Conservation (phyloP, 371 early-diverging fungal genomes). For the Mortierella sp. region DNA sequence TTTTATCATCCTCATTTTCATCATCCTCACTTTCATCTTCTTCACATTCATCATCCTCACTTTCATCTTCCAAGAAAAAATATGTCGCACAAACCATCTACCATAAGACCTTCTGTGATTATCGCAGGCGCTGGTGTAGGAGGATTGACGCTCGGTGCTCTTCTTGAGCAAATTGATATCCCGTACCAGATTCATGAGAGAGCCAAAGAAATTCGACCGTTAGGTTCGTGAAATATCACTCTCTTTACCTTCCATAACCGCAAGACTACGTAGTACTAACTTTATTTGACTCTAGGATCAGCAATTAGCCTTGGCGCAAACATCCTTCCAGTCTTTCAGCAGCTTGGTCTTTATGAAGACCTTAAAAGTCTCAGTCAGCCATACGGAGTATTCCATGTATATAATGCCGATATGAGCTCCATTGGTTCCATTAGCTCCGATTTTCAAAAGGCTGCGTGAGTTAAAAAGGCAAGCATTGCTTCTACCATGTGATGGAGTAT, state of each 20-base stretch:
- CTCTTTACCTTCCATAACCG: background rate
- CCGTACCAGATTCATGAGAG: slow-evolving; percentile 22
- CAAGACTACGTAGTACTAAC: too few relatives aligned
- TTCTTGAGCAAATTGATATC: slow-evolving; percentile 20
- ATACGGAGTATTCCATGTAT: background rate
- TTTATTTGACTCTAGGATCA: slow-evolving; percentile 13
- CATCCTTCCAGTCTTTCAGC: slow-evolving; percentile 21
- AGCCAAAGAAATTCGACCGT: slow-evolving; percentile 11
- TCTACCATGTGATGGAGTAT: too few relatives aligned
- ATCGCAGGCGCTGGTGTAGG: slow-evolving; percentile 29
- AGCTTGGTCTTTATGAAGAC: slow-evolving; percentile 19
- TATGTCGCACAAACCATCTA: too few relatives aligned
- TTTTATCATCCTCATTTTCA: too few relatives aligned
- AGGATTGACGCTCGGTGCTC: slow-evolving; percentile 17
- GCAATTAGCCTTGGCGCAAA: slow-evolving; percentile 11
- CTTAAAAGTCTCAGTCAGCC: slow-evolving; percentile 1
- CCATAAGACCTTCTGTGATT: background rate
- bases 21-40: too few relatives aligned
- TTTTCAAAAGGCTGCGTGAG: background rate
- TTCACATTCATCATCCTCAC: too few relatives aligned
- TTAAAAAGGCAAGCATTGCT: too few relatives aligned
- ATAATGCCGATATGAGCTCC: background rate
- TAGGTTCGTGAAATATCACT: slow-evolving; percentile 7
- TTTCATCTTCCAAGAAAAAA: too few relatives aligned
- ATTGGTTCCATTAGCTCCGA: slow-evolving; percentile 2